Percentiles rank a stretch among this genome's conserved stretches.
These are phyloP conservation scores for Elongisporangium undulatum DNA, from an alignment of 352 stramenopile species.

Conservation along the genomic window DNA sequence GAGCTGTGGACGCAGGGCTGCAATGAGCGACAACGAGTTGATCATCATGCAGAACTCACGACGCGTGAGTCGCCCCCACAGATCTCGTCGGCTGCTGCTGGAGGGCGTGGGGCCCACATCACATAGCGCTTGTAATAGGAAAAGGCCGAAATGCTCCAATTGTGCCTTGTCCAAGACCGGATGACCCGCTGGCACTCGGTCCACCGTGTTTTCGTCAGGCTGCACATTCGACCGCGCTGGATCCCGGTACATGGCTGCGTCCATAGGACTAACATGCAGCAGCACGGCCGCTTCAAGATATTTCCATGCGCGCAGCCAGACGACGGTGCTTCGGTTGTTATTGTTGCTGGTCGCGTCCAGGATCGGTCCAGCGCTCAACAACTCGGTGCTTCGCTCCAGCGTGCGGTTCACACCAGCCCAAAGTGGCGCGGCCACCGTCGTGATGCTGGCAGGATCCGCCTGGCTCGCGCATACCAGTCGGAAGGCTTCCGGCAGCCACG, in stretches of 20 bases:
- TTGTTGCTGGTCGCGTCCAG: slow-evolving; percentile 7
- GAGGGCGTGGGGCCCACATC: slow-evolving; percentile 14
- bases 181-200: slow-evolving; percentile 26
- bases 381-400: slow-evolving; percentile 36
- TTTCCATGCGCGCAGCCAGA: slow-evolving; percentile 64
- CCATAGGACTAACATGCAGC: slow-evolving; percentile 44
- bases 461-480: slow-evolving; percentile 20
- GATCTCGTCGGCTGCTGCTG: not conserved
- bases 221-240: slow-evolving; percentile 70
- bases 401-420: slow-evolving; percentile 35
- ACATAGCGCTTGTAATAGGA: slow-evolving; percentile 36
- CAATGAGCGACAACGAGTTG: slow-evolving; percentile 66
- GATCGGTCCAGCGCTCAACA: slow-evolving; percentile 31
- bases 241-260: slow-evolving; percentile 63
- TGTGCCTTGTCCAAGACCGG: slow-evolving; percentile 25
- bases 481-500: slow-evolving; percentile 35
- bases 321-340: slow-evolving; percentile 45
- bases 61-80: slow-evolving; percentile 13
- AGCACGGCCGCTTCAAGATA: slow-evolving; percentile 46
- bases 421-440: slow-evolving; percentile 12
- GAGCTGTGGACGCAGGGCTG: slow-evolving; percentile 54
- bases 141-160: slow-evolving; percentile 36
- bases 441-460: slow-evolving; percentile 2
- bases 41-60: slow-evolving; percentile 57
- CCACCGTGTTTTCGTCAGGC: slow-evolving; percentile 59